Conservation (phyloP, 306 rosid genomes). For the Elaeagnus macrophylla region DNA sequence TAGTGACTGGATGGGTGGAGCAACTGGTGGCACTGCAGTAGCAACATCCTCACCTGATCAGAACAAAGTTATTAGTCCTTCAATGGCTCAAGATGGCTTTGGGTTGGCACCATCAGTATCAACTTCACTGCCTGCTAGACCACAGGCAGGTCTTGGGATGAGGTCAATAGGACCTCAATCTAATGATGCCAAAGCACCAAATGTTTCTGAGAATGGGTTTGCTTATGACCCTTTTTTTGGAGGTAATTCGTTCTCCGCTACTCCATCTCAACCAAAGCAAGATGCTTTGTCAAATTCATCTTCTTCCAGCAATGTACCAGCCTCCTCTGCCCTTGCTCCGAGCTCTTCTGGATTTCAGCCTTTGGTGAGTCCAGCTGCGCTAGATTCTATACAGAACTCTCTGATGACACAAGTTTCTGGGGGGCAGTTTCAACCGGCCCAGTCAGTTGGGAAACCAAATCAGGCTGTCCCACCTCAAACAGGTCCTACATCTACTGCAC, state of each 20-base stretch:
- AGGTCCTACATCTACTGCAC: slow-evolving; percentile 19
- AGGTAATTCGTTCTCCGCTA: slow-evolving; percentile 63
- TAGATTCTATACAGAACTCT: slow-evolving; percentile 44
- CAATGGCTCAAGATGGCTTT: slow-evolving; percentile 38
- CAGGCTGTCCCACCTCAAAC: slow-evolving; percentile 38
- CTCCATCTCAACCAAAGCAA: slow-evolving; percentile 46
- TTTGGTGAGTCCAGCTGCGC: slow-evolving; percentile 30
- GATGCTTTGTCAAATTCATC: slow-evolving; percentile 37
- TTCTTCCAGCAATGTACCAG: slow-evolving; percentile 29
- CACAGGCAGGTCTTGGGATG: slow-evolving; percentile 37
- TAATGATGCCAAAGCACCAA: slow-evolving; percentile 35
- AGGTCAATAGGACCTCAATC: slow-evolving; percentile 37
- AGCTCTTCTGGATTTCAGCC: slow-evolving; percentile 35
- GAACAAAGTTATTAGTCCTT: slow-evolving; percentile 39
- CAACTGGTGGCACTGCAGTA: slow-evolving; percentile 31
- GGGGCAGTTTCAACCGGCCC: slow-evolving; percentile 46
- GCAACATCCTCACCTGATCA: slow-evolving; percentile 30
- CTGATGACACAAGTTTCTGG: slow-evolving; percentile 37
- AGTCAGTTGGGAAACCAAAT: slow-evolving; percentile 38
- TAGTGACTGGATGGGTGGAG: slow-evolving; percentile 40
- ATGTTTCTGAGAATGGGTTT: slow-evolving; percentile 55
- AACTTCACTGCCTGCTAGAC: slow-evolving; percentile 36
- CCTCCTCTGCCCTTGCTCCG: slow-evolving; percentile 42
- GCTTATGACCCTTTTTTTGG: slow-evolving; percentile 57
- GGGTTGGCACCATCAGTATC: slow-evolving; percentile 48